Evolutionary conservation across 345 rosid species (phyloP), one percentile per base, ranked within the genome.

Genomic region (Gossypium longicalyx): DNA sequence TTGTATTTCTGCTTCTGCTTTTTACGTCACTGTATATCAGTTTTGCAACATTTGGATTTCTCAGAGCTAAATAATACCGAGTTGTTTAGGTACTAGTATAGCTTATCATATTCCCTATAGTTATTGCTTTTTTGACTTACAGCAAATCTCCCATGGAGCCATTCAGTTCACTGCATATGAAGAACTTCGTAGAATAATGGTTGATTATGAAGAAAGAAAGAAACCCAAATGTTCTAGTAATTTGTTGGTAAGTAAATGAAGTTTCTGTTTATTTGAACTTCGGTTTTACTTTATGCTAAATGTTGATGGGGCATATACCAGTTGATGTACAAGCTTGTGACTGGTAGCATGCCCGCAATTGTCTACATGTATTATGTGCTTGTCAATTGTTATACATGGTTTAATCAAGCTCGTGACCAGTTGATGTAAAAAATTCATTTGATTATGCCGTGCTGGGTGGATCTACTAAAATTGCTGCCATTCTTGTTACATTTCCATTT

Each of bases 61-160:
- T 51, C 27, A 27, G 5, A 72, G 61, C 74, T 59, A 20, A 52
- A 17, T 56, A 75, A n/a, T 49, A 80, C 73, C 22, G 45, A 63
- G 61, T 16, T 47, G 15, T 71, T 77, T 65, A 57, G 72, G 43
- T 53, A 34, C 5, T 43, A 9, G 56, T 10, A 15, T 23, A 27
- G 22, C 76, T 76, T 70, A 58, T 70, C 27, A 54, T 51, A 22
- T 63, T 17, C 70, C 65, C 72, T 25, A 44, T 25, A 59, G 9
- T 64, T 70, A 34, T 80, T 61, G 23, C 62, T 63, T 43, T 70
- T 73, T 76, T 84, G 77, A 74, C 80, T 85, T 85, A 52, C 83
- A 89, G 91, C 96, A 93, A 97, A 94, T 93, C 86, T 93, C 96
- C 77, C 99, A 93, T 78, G 98, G 93, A 72, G 98, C 93, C 67